phyloP scores from a whole-genome alignment of 805 yeast species.

The Candida odintsovae region DNA sequence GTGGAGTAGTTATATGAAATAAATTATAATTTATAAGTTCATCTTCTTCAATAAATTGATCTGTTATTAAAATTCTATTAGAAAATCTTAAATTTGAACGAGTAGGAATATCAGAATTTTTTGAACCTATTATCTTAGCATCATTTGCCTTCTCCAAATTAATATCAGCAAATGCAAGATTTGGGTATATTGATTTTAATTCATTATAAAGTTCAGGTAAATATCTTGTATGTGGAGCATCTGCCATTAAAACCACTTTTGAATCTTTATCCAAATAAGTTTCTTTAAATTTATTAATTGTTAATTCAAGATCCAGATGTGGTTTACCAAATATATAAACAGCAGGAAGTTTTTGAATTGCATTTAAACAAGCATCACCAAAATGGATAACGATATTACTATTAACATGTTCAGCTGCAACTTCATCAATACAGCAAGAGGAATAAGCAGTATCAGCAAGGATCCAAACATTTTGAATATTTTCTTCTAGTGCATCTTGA shows the following conservation, averaged over 20 bases:
- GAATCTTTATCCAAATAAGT: constrained; percentile 34
- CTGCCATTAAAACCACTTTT: constrained; percentile 64
- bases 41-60: constrained; percentile 25
- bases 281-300: constrained; percentile 35
- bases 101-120: constrained; percentile 1
- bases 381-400: constrained; percentile 87
- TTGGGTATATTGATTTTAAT: constrained; percentile 26
- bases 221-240: constrained; percentile 55
- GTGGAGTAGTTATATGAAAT: constrained; percentile 69
- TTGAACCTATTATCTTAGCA: constrained; percentile 39
- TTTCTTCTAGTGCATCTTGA: constrained; percentile 11
- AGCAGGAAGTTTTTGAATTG: constrained; percentile 66
- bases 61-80: constrained; percentile 26
- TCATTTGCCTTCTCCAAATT: constrained; percentile 28
- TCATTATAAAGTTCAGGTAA: constrained; percentile 34
- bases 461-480: constrained; percentile 54
- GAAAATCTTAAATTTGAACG: constrained; percentile 17
- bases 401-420: constrained; percentile 88
- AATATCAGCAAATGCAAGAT: constrained; percentile 36
- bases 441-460: constrained; percentile 95
- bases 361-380: constrained; percentile 91
- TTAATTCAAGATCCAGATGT: constrained; percentile 35
- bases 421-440: constrained; percentile 93
- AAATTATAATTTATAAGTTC: constrained; percentile 44
- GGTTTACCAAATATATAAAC: constrained; percentile 78